A percentile compares a stretch with the other conserved stretches of the same genome.
phyloP scores from a whole-genome alignment of 2,329 filamentous ascomycete genomes.

The Nemania sp. region DNA sequence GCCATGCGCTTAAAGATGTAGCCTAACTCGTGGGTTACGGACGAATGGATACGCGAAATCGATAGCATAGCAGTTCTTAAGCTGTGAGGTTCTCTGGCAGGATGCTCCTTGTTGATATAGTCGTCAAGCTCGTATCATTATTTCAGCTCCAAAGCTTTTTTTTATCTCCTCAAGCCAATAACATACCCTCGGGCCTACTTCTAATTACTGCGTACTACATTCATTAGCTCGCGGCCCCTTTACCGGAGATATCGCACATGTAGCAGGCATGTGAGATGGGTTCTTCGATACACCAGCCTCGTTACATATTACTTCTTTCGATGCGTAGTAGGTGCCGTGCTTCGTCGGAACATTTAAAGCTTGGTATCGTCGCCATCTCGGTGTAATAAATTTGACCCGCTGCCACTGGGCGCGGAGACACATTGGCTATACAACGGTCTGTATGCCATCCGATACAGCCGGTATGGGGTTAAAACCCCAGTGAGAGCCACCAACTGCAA shows the following conservation, averaged over 20 bases:
- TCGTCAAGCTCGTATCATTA: too few relatives aligned
- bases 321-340: constrained; percentile 18
- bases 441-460: constrained; percentile 35
- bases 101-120: too few relatives aligned
- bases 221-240: neutral
- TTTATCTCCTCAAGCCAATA: too few relatives aligned
- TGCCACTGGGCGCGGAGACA: constrained; percentile 24
- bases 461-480: constrained; percentile 24
- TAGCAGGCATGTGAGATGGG: neutral
- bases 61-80: neutral
- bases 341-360: constrained; percentile 15
- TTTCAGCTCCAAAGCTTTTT: too few relatives aligned
- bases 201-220: too few relatives aligned
- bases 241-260: neutral
- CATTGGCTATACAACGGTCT: constrained; percentile 29
- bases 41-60: constrained; percentile 5
- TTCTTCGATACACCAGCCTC: constrained; percentile 2
- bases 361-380: constrained; percentile 29
- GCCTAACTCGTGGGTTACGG: neutral
- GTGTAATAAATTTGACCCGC: constrained; percentile 34
- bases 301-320: constrained; percentile 8
- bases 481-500: constrained; percentile 10
- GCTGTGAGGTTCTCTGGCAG: too few relatives aligned
- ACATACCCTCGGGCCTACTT: too few relatives aligned
- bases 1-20: neutral